Evolutionary conservation across 306 rosid species (phyloP).

Genomic region (Rosa chinensis): DNA sequence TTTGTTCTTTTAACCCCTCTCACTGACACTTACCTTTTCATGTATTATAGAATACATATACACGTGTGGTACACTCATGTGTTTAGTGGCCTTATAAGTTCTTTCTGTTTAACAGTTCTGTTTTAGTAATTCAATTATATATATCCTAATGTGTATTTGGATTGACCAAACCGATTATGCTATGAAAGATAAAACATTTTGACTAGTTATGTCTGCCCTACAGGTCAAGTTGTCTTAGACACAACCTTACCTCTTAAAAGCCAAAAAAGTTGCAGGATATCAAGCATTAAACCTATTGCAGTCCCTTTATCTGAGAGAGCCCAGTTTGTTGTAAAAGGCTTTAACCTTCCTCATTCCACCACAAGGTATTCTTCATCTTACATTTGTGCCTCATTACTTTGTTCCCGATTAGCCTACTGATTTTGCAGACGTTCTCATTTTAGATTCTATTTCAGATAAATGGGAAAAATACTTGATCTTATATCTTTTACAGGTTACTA

Average conservation of each 20-base stretch:
- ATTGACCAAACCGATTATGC: background rate
- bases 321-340: slow-evolving; percentile 75
- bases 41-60: background rate
- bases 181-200: background rate
- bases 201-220: slow-evolving; percentile 13
- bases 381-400: background rate
- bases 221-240: slow-evolving; percentile 82
- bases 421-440: background rate
- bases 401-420: background rate
- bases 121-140: background rate
- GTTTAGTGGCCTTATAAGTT: background rate
- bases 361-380: slow-evolving; percentile 52
- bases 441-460: background rate
- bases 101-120: background rate
- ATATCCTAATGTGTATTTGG: background rate
- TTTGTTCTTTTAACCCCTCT: slow-evolving; percentile 31
- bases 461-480: background rate
- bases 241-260: slow-evolving; percentile 56
- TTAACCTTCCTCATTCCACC: slow-evolving; percentile 52
- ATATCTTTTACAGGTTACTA: slow-evolving; percentile 58
- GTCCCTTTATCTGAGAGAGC: slow-evolving; percentile 54
- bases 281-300: slow-evolving; percentile 78
- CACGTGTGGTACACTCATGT: background rate
- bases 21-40: background rate
- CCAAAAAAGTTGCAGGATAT: slow-evolving; percentile 51